Base-by-base conservation (phyloP, 2,329 filamentous ascomycete genomes). In the Lachnellula subtilissima region DNA sequence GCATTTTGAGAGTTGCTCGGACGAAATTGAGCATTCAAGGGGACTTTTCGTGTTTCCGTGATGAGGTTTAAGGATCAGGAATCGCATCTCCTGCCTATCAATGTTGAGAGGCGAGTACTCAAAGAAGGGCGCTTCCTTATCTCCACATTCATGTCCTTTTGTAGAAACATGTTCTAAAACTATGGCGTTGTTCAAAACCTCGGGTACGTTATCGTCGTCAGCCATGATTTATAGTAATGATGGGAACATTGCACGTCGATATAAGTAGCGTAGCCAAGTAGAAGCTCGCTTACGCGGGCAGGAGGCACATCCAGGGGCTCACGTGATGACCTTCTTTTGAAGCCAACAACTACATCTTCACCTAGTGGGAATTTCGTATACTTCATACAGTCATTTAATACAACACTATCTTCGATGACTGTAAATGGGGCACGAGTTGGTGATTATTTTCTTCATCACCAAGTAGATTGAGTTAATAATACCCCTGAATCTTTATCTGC, bases 21-120 rank as follows among this genome's bases (percentile, higher is more conserved):
- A 17, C 2, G 50, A 55, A 3, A 58, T 9, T 5, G 47, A 55
- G 36, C 53, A 48, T 3, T 45, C 17, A 3, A 58, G 6, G 5
- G 25, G 19, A 11, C 53, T 48, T 22, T 55, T 47, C 22, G n/a
- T 40, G 5, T 42, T 36, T 14, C 53, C 56, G 37, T 40, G 15
- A 40, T 40, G 37, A 25, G 50, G 56, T 4, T 53, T 14, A 6
- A 58, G 56, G 25, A 48, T 37, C 15, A 55, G 53, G 37, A 58
- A 55, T 42, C 56, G 56, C 50, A 55, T 58, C 42, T 58, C 56
- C 32, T 55, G 47, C n/a, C 42, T 53, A 11, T 46, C 47, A 15
- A 55, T 12, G 48, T 55, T 19, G n/a, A 58, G 23, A 5, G 42
- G 50, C 12, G 50, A 46, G 25, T 46, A 55, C 17, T 23, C 39